Base-by-base conservation (phyloP, 1,139 yeast species). In the Yamadazyma triangularis region DNA sequence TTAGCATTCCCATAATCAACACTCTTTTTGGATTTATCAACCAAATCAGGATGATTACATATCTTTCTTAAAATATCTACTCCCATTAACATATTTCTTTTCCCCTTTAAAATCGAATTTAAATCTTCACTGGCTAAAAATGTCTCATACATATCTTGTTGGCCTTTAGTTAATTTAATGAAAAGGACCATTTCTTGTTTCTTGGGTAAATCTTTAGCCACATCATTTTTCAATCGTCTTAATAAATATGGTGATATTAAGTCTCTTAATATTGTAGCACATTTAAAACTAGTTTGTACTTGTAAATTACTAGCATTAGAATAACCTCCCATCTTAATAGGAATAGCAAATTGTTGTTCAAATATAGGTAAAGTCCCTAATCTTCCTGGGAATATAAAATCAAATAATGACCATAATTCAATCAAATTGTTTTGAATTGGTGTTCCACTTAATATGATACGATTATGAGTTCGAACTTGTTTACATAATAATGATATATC, bases 321-420 rank as follows among this genome's bases (percentile, higher is more conserved):
- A 56, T 93, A 91, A 0, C 99, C 99, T n/a, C 98, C 99, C 57
- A 86, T 73, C 48, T 88, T 89, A 25, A 91, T 93, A 0, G 98
- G 99, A 3, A 81, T 68, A 2, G 96, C 83, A 54, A 91, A 91
- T 51, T 91, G 96, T 34, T 76, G 82, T 52, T 89, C 95, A 48
- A 91, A 91, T 0, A 93, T 91, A 0, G 99, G 98, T 13, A 91
- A 60, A 0, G 98, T 93, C 0, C 98, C 98, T 20, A 91, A 58
- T 36, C 95, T 64, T 0, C 98, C 98, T 0, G 98, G 98, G 48
- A 83, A 89, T 4, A 89, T 84, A 59, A 91, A 91, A 50, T 91
- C 98, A 62, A 91, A 91, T 30, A 91, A 60, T 31, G 95, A 84
- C 98, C 98, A 91, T 13, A 91, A 60, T 53, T 91, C 98, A 11